Base-by-base conservation (phyloP, 805 yeast species). In the Maudiozyma saulgeensis region DNA sequence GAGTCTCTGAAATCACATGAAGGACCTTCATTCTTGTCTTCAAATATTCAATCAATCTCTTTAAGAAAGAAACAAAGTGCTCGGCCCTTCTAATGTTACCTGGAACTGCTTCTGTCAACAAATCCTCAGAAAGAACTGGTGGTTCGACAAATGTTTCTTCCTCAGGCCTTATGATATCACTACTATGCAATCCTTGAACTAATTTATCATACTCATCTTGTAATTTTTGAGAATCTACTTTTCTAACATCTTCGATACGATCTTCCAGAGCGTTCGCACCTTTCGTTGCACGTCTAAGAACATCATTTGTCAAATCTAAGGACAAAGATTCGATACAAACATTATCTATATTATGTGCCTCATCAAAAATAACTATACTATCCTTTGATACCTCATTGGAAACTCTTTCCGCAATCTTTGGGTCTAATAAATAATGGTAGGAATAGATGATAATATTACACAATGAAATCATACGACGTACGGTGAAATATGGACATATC, bases 331-430 rank as follows among this genome's bases (percentile, higher is more conserved):
- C 99, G 50, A 93, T 93, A 71, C 99, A 93, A 50, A 93, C 99
- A 73, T 93, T 93, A 74, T 93, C 99, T 49, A 93, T 93, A 69
- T 93, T 93, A 67, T 93, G 99, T 44, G 99, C 99, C 71, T 93
- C 99, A 70, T 93, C 99, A 63, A 93, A 93, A 39, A 93, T 95
- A 53, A 93, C 85, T 51, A 93, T 93, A 48, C 95, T 79, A 61
- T 93, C 98, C 56, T 89, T 87, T 18, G 96, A 86, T 46, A 93
- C 76, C 62, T 93, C 98, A 54, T 77, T 80, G 5, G 97, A 89
- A 19, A 93, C 99, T 53, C 99, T 74, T 55, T 89, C 96, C 2
- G 98, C 93, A 65, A 93, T 93, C 63, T 93, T 93, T 19, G 99
- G 99, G 64, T 93, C 99, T 56, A 93, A 74, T 50, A 93, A 71